Base-by-base conservation (phyloP, 192 early-diverging fungal species). In the Phlyctochytrium arcticum region DNA sequence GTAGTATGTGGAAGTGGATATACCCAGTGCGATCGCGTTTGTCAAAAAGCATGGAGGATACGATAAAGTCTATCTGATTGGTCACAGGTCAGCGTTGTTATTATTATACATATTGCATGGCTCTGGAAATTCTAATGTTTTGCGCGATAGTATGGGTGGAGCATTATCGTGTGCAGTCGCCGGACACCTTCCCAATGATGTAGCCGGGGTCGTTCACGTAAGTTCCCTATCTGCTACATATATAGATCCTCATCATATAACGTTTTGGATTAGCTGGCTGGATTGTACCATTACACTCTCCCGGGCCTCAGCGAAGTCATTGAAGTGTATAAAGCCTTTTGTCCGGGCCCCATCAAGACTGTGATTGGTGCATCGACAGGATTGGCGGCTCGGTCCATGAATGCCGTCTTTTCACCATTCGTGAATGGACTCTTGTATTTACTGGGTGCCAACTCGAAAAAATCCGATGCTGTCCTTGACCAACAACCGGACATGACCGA, bases 181-280 rank as follows among this genome's bases (percentile, higher is more conserved):
- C 24, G 78, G 78, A 17, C 31, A 59, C 8, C 48, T 57, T 27
- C 78, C 74, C 8, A 55, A 76, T 50, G 74, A 76, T 35, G 68
- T 80, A 29, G 78, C 78, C 42, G 78, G 78, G 3, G 69, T 80
- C 5, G 65, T 80, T 26, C 78, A 80, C 63, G n/a, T n/a, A n/a
- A n/a, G n/a, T n/a, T n/a, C 10, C 39, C n/a, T 12, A 42, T 12
- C 39, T n/a, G 9, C 39, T 42, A n/a, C 39, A 9, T 42, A 9
- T n/a, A 42, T 42, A 42, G n/a, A n/a, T 36, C 29, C 5, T 4
- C 57, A 66, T 54, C n/a, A n/a, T n/a, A n/a, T n/a, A n/a, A n/a
- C n/a, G n/a, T n/a, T n/a, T n/a, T n/a, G n/a, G n/a, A n/a, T n/a
- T n/a, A n/a, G n/a, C 65, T 80, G 1, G 78, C 78, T 4, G 78